phyloP scores from a whole-genome alignment of 352 stramenopile species.

The Globisporangium viniferum region DNA sequence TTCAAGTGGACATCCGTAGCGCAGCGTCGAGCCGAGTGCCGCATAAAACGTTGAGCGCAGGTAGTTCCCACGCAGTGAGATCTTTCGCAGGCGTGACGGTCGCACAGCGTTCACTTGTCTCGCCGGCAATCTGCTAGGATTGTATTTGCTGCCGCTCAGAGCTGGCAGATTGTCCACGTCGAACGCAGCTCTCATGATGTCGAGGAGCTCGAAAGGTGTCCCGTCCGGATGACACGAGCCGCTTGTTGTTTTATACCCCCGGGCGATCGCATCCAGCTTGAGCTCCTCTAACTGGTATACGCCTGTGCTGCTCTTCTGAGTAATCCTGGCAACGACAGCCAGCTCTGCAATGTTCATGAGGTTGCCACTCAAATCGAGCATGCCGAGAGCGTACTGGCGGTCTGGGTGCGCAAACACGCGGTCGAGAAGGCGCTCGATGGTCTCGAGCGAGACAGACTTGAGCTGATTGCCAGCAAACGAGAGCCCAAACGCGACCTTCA shows the following conservation, averaged over 20 bases:
- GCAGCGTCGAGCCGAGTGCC: neutral
- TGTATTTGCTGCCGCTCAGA: neutral
- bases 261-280: neutral
- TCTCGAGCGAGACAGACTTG: neutral
- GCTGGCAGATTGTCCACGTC: neutral
- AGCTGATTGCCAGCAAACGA: neutral
- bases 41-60: neutral
- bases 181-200: neutral
- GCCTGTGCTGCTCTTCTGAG: neutral
- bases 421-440: conserved; percentile 13
- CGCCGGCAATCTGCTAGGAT: neutral
- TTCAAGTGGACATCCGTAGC: conserved; percentile 1
- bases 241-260: too few relatives aligned
- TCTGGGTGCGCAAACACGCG: conserved; percentile 2
- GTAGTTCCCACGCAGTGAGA: neutral
- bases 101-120: neutral
- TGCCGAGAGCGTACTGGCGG: neutral
- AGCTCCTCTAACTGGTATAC: conserved; percentile 6
- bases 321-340: conserved; percentile 12
- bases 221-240: neutral
- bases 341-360: conserved; percentile 7
- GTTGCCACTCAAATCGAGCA: conserved; percentile 11
- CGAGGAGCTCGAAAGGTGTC: neutral
- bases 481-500: neutral
- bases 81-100: neutral